Evolutionary conservation across 1,139 yeast species (phyloP).

Genomic region (Sugiyamaella grinbergsii): DNA sequence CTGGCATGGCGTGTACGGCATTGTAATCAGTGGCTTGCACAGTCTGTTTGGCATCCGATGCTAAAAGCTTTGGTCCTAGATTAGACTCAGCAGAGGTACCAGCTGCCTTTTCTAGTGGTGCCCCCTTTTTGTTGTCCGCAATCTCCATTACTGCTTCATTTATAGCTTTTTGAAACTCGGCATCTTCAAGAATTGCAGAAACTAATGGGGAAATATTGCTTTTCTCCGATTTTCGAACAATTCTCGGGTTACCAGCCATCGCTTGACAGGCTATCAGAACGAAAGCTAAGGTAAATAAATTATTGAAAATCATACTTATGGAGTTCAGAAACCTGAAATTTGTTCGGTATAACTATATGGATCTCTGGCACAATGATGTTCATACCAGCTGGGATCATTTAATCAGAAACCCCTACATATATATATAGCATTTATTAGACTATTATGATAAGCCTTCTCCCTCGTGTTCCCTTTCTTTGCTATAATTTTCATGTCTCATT

Average conservation of each 20-base stretch:
- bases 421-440: background rate
- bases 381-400: background rate
- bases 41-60: background rate
- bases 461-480: conserved; percentile 10
- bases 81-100: background rate
- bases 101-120: background rate
- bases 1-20: background rate
- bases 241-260: background rate
- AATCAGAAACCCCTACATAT: background rate
- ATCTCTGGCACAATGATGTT: background rate
- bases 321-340: background rate
- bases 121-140: background rate
- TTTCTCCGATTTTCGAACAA: conserved; percentile 3
- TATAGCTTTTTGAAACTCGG: conserved; percentile 10
- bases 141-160: conserved; percentile 7
- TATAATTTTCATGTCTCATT: conserved; percentile 5
- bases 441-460: background rate
- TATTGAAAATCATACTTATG: conserved; percentile 1
- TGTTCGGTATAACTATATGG: no score
- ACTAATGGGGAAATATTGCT: background rate
- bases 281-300: background rate
- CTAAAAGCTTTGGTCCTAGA: background rate
- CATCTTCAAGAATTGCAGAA: conserved; percentile 14
- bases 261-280: conserved; percentile 9
- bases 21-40: background rate